Percentiles rank a stretch among this genome's conserved stretches.
Conservation (phyloP, 164 flowering plant genomes). For the Cinnamomum micranthum region DNA sequence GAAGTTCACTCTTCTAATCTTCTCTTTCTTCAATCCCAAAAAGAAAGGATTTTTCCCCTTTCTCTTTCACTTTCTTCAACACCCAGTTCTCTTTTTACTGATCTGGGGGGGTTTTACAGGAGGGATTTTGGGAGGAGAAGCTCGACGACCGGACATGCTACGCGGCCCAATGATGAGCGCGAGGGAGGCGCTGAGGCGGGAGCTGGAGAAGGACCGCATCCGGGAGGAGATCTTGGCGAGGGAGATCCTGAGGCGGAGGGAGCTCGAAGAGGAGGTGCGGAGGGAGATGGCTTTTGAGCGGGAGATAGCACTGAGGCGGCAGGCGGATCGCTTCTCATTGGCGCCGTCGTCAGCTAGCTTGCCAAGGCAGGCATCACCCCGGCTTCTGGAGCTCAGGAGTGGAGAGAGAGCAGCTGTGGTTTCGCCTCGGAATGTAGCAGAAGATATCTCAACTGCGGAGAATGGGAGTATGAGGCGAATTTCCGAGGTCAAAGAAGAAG, state of each 20-base stretch:
- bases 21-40: no score
- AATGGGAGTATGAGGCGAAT: no score
- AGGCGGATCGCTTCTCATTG: not conserved
- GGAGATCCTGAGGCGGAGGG: constrained; percentile 17
- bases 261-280: constrained; percentile 29
- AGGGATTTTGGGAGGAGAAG: not conserved
- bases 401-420: not conserved
- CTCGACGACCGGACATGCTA: not conserved
- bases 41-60: no score
- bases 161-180: not conserved
- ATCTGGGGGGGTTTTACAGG: not conserved
- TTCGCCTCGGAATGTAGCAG: not conserved
- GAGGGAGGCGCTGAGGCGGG: constrained; percentile 15
- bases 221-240: constrained; percentile 25
- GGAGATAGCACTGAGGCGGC: constrained; percentile 7
- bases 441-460: not conserved
- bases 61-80: not conserved
- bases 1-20: no score
- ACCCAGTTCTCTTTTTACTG: not conserved
- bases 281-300: constrained; percentile 28
- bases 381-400: not conserved
- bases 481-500: no score
- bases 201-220: constrained; percentile 25
- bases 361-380: not conserved
- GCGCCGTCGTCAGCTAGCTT: not conserved